Percentiles rank a stretch among this genome's conserved stretches.
phyloP scores from a whole-genome alignment of 176 grass and related monocot species.

The Pharus latifolius region DNA sequence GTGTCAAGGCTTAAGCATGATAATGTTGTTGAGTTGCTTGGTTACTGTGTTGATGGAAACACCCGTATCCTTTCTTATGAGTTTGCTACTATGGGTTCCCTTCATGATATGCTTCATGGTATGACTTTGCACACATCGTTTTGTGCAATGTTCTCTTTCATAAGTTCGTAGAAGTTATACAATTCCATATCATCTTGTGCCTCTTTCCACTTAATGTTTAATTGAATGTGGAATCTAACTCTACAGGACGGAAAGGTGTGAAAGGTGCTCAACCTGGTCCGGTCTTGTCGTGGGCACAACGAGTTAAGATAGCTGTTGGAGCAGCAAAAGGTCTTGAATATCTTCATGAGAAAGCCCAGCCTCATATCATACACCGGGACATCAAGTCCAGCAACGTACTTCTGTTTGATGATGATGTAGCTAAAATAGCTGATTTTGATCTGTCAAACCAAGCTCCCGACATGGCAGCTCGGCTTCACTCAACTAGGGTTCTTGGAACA shows the following conservation, averaged over 20 bases:
- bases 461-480: slow-evolving; percentile 44
- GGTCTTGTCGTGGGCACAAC: slow-evolving; percentile 34
- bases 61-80: slow-evolving; percentile 38
- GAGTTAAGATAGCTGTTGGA: slow-evolving; percentile 50
- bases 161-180: not conserved
- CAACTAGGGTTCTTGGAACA: slow-evolving; percentile 48
- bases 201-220: not conserved
- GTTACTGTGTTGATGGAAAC: slow-evolving; percentile 46
- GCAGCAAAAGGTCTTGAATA: slow-evolving; percentile 52
- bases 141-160: not conserved
- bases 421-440: slow-evolving; percentile 52
- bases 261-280: slow-evolving; percentile 58
- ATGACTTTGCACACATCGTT: not conserved
- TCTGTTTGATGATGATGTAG: slow-evolving; percentile 41
- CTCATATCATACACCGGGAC: slow-evolving; percentile 41
- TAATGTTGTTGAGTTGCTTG: slow-evolving; percentile 42
- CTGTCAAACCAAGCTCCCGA: slow-evolving; percentile 55
- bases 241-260: slow-evolving; percentile 37
- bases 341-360: slow-evolving; percentile 46
- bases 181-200: not conserved
- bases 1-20: slow-evolving; percentile 36
- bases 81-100: slow-evolving; percentile 43
- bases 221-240: not conserved
- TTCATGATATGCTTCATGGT: slow-evolving; percentile 47
- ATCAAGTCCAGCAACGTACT: slow-evolving; percentile 55